Evolutionary conservation across 192 early-diverging fungal genomes (phyloP).

Genomic region (Anaeromyces robustus): DNA sequence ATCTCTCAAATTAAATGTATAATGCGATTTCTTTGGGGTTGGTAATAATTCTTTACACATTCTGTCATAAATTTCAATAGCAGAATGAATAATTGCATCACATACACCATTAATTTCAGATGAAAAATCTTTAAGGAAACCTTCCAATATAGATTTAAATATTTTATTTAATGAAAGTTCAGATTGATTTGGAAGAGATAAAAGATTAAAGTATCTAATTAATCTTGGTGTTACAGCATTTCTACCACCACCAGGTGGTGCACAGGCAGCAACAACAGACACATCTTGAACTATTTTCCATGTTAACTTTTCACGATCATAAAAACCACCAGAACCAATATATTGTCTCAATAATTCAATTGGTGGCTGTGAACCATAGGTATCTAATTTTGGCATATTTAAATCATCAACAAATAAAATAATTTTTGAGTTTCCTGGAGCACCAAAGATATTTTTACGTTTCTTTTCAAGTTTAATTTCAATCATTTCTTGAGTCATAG

Average conservation of each 20-base stretch:
- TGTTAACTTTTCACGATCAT: conserved; percentile 37
- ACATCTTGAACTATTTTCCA: conserved; percentile 42
- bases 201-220: conserved; percentile 40
- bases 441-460: conserved; percentile 40
- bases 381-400: conserved; percentile 47
- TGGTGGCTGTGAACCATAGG: conserved; percentile 41
- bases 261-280: conserved; percentile 32
- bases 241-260: conserved; percentile 39
- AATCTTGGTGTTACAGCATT: conserved; percentile 33
- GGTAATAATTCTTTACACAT: conserved; percentile 42
- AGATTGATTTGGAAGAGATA: conserved; percentile 32
- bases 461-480: conserved; percentile 47
- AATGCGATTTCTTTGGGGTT: conserved; percentile 43
- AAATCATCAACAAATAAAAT: conserved; percentile 46
- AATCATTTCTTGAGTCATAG: conserved; percentile 40
- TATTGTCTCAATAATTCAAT: conserved; percentile 40
- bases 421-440: conserved; percentile 33
- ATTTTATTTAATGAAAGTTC: conserved; percentile 31
- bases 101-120: conserved; percentile 21
- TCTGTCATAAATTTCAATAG: conserved; percentile 38
- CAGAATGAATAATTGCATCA: conserved; percentile 34
- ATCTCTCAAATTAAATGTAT: conserved; percentile 42
- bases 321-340: conserved; percentile 36
- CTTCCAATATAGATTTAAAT: conserved; percentile 35
- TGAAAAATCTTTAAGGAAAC: conserved; percentile 32